Evolutionary conservation across 108 stramenopile species (phyloP), one percentile per base, ranked within the genome.

Genomic region (Cyclotella atomus): DNA sequence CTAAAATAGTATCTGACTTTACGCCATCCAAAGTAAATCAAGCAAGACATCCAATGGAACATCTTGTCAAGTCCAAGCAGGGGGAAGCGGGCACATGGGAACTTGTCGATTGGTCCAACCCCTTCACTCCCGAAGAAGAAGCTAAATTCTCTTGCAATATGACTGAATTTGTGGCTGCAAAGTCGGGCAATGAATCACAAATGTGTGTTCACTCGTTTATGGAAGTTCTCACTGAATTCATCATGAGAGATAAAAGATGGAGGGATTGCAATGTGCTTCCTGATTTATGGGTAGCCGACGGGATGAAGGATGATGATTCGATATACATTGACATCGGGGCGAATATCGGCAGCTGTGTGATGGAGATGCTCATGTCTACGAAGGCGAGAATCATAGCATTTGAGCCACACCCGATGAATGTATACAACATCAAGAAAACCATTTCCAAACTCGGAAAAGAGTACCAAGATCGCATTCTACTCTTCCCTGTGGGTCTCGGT

Each of bases 251-350:
- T 1, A 1, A 59, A 2, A 14, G 63, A 16, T 73, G 52, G 63
- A 0, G 29, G 12, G 63, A 73, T 30, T 73, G 72, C 21, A 21
- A 73, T 20, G 27, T 29, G 15, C 53, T 73, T 3, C 63, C 63
- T 8, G 20, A 17, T 14, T 41, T 52, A 21, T 73, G 72, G 72
- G 56, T 45, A 41, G 52, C 32, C 7, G 41, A 30, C 0, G 12
- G 19, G 29, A 53, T 24, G 2, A 33, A 25, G 2, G 49, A 64
- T 38, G 63, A 74, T 29, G 34, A 27, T 36, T 16, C 16, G 27
- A 16, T 68, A 17, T 79, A 73, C 52, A 30, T 79, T 16, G 78
- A 79, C 2, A 67, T 79, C 59, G 78, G 78, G 2, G 78, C 72
- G 16, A 79, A 79, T 33, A 73, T 73, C 30, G 78, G 78, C 3